Evolutionary conservation across 768 basidiomycete species (phyloP).

Genomic region (Podaxis sp.): DNA sequence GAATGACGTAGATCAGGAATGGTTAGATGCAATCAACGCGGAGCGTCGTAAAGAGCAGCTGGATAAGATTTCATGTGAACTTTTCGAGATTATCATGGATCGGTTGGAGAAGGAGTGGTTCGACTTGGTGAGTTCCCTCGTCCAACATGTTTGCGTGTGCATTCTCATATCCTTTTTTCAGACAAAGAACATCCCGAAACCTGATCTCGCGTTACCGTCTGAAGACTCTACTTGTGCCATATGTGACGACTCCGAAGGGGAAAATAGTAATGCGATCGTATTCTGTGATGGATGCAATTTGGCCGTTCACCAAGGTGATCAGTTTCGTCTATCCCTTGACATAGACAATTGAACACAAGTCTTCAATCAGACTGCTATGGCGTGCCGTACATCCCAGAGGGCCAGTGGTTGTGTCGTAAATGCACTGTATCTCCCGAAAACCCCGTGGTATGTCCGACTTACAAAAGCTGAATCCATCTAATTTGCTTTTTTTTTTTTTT

Average conservation of each 20-base stretch:
- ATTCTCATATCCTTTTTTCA: constrained; percentile 29
- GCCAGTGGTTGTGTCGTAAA: constrained; percentile 98
- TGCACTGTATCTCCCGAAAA: constrained; percentile 97
- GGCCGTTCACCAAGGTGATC: constrained; percentile 96
- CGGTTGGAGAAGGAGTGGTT: constrained; percentile 99
- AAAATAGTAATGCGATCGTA: constrained; percentile 98
- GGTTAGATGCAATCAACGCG: constrained; percentile 83
- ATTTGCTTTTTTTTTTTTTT: neutral
- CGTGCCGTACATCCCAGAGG: constrained; percentile 98
- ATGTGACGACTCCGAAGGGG: constrained; percentile 97
- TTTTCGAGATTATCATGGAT: constrained; percentile 97
- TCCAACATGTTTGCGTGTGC: neutral
- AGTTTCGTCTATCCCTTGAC: neutral
- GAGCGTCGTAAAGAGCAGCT: constrained; percentile 79
- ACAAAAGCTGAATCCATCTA: neutral
- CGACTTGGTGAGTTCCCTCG: constrained; percentile 63
- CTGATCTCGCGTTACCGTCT: constrained; percentile 81
- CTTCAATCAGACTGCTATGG: constrained; percentile 90
- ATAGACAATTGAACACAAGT: neutral
- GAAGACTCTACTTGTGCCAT: constrained; percentile 97
- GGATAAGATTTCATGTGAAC: constrained; percentile 75
- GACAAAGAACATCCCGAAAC: constrained; percentile 94
- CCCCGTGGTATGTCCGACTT: constrained; percentile 70
- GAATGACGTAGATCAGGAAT: constrained; percentile 74
- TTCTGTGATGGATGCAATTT: constrained; percentile 99